Conservation (phyloP, 768 basidiomycete genomes). For the Termitomyces heimii region DNA sequence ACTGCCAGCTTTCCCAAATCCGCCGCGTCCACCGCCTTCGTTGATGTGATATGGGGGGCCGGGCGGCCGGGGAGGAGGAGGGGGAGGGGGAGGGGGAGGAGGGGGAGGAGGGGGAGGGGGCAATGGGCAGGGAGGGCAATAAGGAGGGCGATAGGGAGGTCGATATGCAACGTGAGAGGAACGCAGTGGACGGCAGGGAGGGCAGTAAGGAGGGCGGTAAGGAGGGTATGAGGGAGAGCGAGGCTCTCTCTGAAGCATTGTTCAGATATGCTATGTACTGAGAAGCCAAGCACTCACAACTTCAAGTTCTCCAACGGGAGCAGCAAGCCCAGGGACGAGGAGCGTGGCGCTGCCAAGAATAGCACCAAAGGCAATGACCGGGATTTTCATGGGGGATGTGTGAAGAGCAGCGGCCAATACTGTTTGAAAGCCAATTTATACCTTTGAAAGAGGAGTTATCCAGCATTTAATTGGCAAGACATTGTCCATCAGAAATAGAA, state of each 20-base stretch:
- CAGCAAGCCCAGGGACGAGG: background rate
- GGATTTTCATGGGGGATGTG: background rate
- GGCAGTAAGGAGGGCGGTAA: background rate
- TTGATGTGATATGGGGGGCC: background rate
- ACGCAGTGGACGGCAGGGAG: background rate
- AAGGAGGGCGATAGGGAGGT: background rate
- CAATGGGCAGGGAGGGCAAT: background rate
- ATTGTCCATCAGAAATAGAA: background rate
- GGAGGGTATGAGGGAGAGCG: background rate
- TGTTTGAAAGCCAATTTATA: background rate
- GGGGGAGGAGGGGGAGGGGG: background rate
- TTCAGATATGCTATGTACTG: background rate
- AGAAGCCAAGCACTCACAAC: background rate
- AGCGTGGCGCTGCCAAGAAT: slow-evolving; percentile 3
- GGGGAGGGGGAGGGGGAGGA: background rate
- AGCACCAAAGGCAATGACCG: background rate
- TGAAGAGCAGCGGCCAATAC: too few species aligned
- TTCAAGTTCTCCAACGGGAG: slow-evolving; percentile 1
- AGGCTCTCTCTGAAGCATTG: background rate
- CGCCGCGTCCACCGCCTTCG: background rate
- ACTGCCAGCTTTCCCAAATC: background rate
- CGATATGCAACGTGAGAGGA: background rate
- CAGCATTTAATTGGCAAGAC: background rate
- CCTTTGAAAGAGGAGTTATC: slow-evolving; percentile 1
- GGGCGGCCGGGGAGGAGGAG: background rate